Conservation (phyloP, 1,139 yeast genomes). For the Diutina sp. region DNA sequence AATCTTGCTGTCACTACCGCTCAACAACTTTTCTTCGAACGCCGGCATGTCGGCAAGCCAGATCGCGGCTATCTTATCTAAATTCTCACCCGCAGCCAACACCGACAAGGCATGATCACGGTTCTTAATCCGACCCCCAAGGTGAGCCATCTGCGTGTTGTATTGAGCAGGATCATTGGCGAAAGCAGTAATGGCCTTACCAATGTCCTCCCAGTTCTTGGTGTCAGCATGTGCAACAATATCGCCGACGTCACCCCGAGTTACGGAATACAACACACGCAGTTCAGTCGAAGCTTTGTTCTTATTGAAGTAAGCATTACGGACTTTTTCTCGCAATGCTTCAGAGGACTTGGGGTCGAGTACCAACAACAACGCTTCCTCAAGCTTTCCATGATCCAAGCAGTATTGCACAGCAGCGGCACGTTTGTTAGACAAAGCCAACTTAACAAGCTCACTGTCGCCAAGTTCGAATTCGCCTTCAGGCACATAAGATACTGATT, state of each 20-base stretch:
- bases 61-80: slow-evolving; percentile 65
- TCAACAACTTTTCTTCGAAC: slow-evolving; percentile 40
- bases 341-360: slow-evolving; percentile 35
- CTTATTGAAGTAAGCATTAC: slow-evolving; percentile 52
- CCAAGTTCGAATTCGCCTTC: slow-evolving; percentile 30
- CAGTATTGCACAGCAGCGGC: slow-evolving; percentile 60
- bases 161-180: slow-evolving; percentile 29
- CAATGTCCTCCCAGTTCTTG: slow-evolving; percentile 71
- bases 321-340: slow-evolving; percentile 43
- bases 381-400: slow-evolving; percentile 46
- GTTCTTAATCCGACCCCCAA: slow-evolving; percentile 51
- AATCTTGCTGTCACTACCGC: slow-evolving; percentile 21
- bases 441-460: slow-evolving; percentile 33
- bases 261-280: slow-evolving; percentile 58
- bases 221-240: slow-evolving; percentile 70
- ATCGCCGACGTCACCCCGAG: slow-evolving; percentile 52
- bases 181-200: slow-evolving; percentile 55
- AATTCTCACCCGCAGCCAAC: slow-evolving; percentile 70
- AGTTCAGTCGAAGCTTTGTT: slow-evolving; percentile 45
- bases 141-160: slow-evolving; percentile 41
- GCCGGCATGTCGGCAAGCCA: slow-evolving; percentile 73
- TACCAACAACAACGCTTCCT: slow-evolving; percentile 78
- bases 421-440: slow-evolving; percentile 50
- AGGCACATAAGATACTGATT: slow-evolving; percentile 19
- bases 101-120: slow-evolving; percentile 70